A percentile compares a stretch with the other conserved stretches of the same genome.
phyloP scores from a whole-genome alignment of 306 rosid species.

The Medicago truncatula region DNA sequence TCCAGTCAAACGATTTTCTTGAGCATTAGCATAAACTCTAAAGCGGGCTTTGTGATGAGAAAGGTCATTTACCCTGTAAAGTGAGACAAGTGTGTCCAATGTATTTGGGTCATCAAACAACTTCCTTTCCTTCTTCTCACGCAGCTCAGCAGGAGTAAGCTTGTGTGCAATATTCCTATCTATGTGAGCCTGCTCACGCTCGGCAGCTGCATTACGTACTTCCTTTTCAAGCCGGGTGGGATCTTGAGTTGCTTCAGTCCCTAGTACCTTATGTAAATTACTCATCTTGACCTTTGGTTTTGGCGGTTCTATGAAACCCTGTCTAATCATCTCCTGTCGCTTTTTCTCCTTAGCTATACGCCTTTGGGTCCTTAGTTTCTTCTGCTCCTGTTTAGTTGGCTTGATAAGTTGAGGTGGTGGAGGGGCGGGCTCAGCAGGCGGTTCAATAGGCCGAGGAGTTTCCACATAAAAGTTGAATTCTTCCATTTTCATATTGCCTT shows the following conservation, averaged over 20 bases:
- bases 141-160: constrained; percentile 95
- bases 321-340: constrained; percentile 93
- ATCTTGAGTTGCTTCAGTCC: constrained; percentile 98
- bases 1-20: constrained; percentile 86
- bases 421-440: constrained; percentile 94
- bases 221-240: constrained; percentile 95
- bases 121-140: constrained; percentile 92
- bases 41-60: constrained; percentile 88
- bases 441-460: constrained; percentile 96
- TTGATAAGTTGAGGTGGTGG: constrained; percentile 99
- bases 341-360: constrained; percentile 93
- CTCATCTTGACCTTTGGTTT: constrained; percentile 95
- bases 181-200: constrained; percentile 97
- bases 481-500: constrained; percentile 68
- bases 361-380: constrained; percentile 90
- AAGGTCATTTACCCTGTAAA: constrained; percentile 84
- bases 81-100: constrained; percentile 71
- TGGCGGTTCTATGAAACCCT: constrained; percentile 94
- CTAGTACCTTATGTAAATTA: constrained; percentile 93
- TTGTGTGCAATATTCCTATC: constrained; percentile 97
- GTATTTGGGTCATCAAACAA: constrained; percentile 81
- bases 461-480: constrained; percentile 79
- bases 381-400: constrained; percentile 94
- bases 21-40: constrained; percentile 89
- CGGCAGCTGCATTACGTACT: constrained; percentile 94